Evolutionary conservation across 2,329 filamentous ascomycete species (phyloP), one percentile per base, ranked within the genome.

Genomic region (Aschersonia sp.): DNA sequence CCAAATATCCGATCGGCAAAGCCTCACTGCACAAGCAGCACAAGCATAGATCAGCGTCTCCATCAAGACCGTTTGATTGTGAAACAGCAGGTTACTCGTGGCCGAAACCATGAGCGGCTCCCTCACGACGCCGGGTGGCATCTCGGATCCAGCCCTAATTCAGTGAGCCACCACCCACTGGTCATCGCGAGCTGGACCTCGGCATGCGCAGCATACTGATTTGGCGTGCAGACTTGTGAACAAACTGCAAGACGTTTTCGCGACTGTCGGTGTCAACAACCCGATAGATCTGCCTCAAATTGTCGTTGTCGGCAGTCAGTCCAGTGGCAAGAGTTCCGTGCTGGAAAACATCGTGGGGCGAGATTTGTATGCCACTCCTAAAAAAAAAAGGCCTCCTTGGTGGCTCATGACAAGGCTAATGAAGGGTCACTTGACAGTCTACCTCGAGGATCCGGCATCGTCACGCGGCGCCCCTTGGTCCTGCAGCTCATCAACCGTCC

Each of bases 251-350:
- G 92, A 98, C 87, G 92, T 98, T 58, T 98, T 98, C 65, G 84
- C 90, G 52, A 97, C 92, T 41, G 92, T 98, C 58, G 92, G 92
- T 58, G 92, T 97, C 61, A 92, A 95, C 78, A 98, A 98, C 69
- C 92, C 92, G 52, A 98, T 98, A 74, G 92, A 98, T 72, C 72
- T 98, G 54, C 92, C 92, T 48, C 92, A 98, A 73, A 98, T 98
- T 65, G 90, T 84, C 57, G 92, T 98, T 56, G 92, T 98, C 49
- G 92, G 92, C 62, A 95, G 89, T 67, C 92, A 98, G 72, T 98
- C 92, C 22, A 95, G 90, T 67, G 92, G 92, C 70, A 98, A 98
- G 81, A 95, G 88, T 76, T 98, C 92, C 14, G 92, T 98, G 57
- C 70, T 98, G 60, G 92, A 98, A 69, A 98, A 98, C 63, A 98